phyloP scores from a whole-genome alignment of 805 yeast genomes.

The Middelhovenomyces tepae region DNA sequence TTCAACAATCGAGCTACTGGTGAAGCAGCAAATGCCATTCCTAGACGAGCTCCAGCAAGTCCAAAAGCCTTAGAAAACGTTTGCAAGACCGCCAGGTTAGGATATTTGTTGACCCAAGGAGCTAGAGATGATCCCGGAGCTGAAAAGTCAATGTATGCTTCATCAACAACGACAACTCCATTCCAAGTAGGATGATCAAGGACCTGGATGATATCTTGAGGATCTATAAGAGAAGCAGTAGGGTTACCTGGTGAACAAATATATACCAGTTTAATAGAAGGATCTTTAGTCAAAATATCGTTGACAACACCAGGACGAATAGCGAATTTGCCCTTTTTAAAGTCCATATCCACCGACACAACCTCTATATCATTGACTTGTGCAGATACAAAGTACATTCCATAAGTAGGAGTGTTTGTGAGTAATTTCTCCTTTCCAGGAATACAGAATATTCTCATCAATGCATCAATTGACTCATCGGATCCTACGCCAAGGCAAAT shows the following conservation, averaged over 20 bases:
- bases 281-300: constrained; percentile 45
- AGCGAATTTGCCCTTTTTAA: constrained; percentile 42
- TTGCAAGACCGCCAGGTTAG: constrained; percentile 80
- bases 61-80: constrained; percentile 94
- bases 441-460: constrained; percentile 72
- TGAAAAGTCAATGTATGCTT: constrained; percentile 88
- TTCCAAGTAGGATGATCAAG: constrained; percentile 46
- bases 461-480: constrained; percentile 87
- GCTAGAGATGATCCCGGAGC: constrained; percentile 59
- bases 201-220: constrained; percentile 40
- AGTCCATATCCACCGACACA: constrained; percentile 64
- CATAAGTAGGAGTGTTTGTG: constrained; percentile 92
- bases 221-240: constrained; percentile 59
- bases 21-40: constrained; percentile 60
- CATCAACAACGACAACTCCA: constrained; percentile 82
- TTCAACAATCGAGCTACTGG: constrained; percentile 63
- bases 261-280: constrained; percentile 62
- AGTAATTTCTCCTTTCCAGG: constrained; percentile 80
- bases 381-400: constrained; percentile 92
- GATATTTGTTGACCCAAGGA: constrained; percentile 71
- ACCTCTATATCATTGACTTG: constrained; percentile 78
- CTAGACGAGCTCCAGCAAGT: constrained; percentile 87
- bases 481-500: constrained; percentile 94
- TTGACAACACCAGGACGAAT: constrained; percentile 49
- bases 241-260: constrained; percentile 97